A percentile compares a stretch with the other conserved stretches of the same genome.
Conservation (phyloP, 2,329 filamentous ascomycete genomes). For the Cephalotrichum gorgonifer region DNA sequence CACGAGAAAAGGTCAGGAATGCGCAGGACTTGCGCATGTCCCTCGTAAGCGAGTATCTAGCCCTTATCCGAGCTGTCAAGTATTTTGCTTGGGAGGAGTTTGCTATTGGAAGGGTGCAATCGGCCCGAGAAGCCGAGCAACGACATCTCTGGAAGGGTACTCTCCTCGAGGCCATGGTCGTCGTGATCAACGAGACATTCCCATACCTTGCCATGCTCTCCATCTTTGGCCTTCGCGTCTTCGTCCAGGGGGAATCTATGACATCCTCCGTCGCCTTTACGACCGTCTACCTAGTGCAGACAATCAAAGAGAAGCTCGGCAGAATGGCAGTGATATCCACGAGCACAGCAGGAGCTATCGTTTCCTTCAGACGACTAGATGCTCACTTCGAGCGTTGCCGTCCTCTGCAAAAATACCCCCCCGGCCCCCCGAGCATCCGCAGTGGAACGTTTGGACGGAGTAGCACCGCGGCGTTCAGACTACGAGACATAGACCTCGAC, state of each 20-base stretch:
- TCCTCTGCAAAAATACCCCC: slow-evolving; percentile 34
- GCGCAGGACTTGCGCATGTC: slow-evolving; percentile 48
- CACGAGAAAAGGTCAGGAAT: slow-evolving; percentile 40
- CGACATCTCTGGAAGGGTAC: slow-evolving; percentile 42
- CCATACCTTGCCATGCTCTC: slow-evolving; percentile 40
- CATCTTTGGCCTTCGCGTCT: slow-evolving; percentile 43
- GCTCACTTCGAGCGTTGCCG: slow-evolving; percentile 41
- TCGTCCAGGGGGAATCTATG: slow-evolving; percentile 33
- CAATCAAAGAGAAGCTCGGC: slow-evolving; percentile 37
- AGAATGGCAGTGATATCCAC: slow-evolving; percentile 16
- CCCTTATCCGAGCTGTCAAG: slow-evolving; percentile 48
- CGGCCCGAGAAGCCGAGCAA: slow-evolving; percentile 39
- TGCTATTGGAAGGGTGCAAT: slow-evolving; percentile 38
- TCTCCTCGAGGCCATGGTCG: slow-evolving; percentile 33
- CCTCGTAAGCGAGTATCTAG: slow-evolving; percentile 45
- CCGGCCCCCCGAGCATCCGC: slow-evolving; percentile 35
- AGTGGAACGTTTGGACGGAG: slow-evolving; percentile 38
- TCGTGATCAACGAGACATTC: slow-evolving; percentile 39
- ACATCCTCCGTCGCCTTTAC: slow-evolving; percentile 49
- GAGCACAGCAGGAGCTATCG: slow-evolving; percentile 28
- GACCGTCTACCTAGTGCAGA: slow-evolving; percentile 41
- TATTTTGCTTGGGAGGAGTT: slow-evolving; percentile 51
- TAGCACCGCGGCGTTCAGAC: slow-evolving; percentile 36
- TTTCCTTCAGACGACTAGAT: slow-evolving; percentile 42
- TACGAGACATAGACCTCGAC: slow-evolving; percentile 36